Conservation (phyloP, 2,329 filamentous ascomycete species). For the Venturia oleaginea region DNA sequence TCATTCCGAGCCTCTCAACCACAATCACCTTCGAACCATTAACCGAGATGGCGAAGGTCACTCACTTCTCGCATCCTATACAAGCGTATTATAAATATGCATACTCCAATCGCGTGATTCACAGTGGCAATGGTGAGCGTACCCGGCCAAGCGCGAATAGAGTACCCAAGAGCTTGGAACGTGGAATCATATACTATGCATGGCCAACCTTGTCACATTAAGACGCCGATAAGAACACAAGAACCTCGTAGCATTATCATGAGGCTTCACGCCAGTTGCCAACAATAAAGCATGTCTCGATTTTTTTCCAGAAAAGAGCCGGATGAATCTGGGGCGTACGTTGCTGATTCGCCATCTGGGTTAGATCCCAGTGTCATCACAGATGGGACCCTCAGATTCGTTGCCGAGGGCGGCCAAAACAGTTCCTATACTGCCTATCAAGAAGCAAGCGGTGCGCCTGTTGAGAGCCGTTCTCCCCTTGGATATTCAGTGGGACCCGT, state of each 20-base stretch:
- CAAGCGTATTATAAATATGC: neutral
- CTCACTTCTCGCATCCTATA: neutral
- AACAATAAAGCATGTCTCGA: neutral
- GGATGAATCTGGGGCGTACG: neutral
- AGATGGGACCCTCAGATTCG: constrained; percentile 36
- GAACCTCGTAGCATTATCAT: neutral
- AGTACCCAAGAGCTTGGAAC: neutral
- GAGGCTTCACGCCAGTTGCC: neutral
- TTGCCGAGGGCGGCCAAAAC: constrained; percentile 40
- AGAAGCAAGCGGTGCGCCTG: constrained; percentile 52
- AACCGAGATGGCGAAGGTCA: no score
- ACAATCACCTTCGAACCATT: no score
- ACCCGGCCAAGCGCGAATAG: neutral
- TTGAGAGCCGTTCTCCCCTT: constrained; percentile 49
- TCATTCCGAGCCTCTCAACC: no score
- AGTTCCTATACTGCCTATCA: constrained; percentile 45
- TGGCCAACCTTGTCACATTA: neutral
- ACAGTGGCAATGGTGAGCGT: neutral
- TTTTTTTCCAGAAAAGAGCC: neutral
- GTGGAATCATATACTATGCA: neutral
- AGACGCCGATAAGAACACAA: neutral
- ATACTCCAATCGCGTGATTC: neutral
- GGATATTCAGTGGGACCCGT: constrained; percentile 48
- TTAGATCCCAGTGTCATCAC: constrained; percentile 15
- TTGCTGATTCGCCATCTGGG: neutral